phyloP scores from a whole-genome alignment of 2,329 filamentous ascomycete genomes.

The Scopulariopsis brevicaulis region DNA sequence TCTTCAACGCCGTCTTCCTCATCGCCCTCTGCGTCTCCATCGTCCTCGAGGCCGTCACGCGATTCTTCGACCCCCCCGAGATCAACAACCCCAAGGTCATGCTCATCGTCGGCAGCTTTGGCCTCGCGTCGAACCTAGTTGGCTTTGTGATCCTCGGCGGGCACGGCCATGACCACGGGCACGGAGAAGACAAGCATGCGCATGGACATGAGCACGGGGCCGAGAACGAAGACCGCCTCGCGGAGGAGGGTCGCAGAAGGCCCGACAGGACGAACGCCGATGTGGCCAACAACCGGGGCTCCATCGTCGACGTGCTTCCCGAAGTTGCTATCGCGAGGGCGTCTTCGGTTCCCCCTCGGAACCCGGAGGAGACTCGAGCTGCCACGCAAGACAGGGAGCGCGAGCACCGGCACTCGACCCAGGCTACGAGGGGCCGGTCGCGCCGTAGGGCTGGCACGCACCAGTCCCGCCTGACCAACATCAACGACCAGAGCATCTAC shows the following conservation, averaged over 20 bases:
- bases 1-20: conserved; percentile 95
- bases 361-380: conserved; percentile 9
- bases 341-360: conserved; percentile 5
- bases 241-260: conserved; percentile 40
- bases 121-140: conserved; percentile 77
- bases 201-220: conserved; percentile 21
- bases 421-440: conserved; percentile 24
- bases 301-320: conserved; percentile 50
- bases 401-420: background rate
- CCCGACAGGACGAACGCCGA: conserved; percentile 22
- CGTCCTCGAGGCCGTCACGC: conserved; percentile 85
- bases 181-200: conserved; percentile 30
- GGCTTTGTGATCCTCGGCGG: conserved; percentile 89
- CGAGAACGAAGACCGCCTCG: conserved; percentile 19
- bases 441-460: conserved; percentile 31
- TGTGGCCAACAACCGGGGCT: conserved; percentile 44
- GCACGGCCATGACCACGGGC: conserved; percentile 73
- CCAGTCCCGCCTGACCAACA: conserved; percentile 48
- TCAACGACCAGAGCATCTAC: conserved; percentile 72
- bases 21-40: conserved; percentile 95
- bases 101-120: conserved; percentile 77
- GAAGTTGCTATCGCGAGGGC: conserved; percentile 45
- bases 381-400: background rate
- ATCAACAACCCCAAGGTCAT: conserved; percentile 80
- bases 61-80: conserved; percentile 82